Conservation (phyloP, 805 yeast species). For the Jamesozyma rosinii region DNA sequence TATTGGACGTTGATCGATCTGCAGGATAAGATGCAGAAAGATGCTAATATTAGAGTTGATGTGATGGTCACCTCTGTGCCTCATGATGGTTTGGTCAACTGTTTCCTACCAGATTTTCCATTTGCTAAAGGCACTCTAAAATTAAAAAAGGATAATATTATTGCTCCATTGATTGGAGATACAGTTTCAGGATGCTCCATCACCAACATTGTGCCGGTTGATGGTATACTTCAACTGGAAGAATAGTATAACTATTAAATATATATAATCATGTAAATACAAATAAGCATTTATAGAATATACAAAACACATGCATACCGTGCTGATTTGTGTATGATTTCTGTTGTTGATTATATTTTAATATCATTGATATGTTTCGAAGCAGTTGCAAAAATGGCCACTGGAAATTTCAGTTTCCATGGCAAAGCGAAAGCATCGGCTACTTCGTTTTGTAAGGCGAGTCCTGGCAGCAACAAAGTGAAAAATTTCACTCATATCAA, state of each 20-base stretch:
- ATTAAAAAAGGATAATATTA: constrained; percentile 17
- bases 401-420: no score
- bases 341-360: no score
- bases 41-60: constrained; percentile 12
- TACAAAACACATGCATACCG: no score
- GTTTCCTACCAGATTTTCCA: constrained; percentile 23
- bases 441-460: no score
- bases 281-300: no score
- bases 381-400: no score
- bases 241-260: background rate
- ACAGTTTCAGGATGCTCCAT: constrained; percentile 33
- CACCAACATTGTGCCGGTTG: constrained; percentile 36
- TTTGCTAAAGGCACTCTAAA: constrained; percentile 29
- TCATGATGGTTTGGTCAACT: constrained; percentile 29
- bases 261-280: background rate
- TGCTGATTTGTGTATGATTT: no score
- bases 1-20: constrained; percentile 34
- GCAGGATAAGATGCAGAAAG: constrained; percentile 9
- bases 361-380: no score
- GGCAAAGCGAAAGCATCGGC: no score
- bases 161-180: constrained; percentile 37
- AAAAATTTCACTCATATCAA: no score
- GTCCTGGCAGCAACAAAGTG: no score
- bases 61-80: constrained; percentile 39
- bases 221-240: constrained; percentile 31